Evolutionary conservation across 2,329 filamentous ascomycete genomes (phyloP).

Genomic region (Phialophora expanda): DNA sequence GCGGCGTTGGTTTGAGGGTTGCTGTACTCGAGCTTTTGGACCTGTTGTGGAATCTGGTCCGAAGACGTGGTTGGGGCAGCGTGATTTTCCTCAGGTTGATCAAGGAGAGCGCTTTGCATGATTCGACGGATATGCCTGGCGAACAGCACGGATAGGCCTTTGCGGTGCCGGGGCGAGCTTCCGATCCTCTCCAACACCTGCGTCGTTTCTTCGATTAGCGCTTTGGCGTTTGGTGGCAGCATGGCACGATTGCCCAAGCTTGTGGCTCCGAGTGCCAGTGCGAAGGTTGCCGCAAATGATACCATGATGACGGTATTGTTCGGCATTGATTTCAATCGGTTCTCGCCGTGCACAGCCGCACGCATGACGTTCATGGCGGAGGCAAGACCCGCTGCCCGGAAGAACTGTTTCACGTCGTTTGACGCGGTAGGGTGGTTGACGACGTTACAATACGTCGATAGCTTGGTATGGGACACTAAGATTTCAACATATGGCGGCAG

Average conservation of each 20-base stretch:
- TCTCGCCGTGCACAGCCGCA: constrained; percentile 73
- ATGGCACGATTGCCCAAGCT: constrained; percentile 62
- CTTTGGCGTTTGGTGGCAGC: constrained; percentile 66
- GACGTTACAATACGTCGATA: constrained; percentile 76
- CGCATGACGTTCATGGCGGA: constrained; percentile 76
- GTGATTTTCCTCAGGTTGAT: constrained; percentile 23
- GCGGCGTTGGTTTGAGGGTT: constrained; percentile 11
- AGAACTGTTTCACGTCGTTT: constrained; percentile 72
- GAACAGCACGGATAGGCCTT: constrained; percentile 68
- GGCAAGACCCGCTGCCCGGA: constrained; percentile 72
- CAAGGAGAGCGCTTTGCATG: constrained; percentile 34
- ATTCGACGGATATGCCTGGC: constrained; percentile 58
- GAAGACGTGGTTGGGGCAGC: neutral
- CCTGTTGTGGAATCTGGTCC: constrained; percentile 15
- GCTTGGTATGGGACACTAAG: constrained; percentile 71
- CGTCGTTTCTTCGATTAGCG: constrained; percentile 70
- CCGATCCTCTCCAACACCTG: constrained; percentile 72
- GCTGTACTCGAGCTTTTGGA: constrained; percentile 13
- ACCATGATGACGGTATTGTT: constrained; percentile 83
- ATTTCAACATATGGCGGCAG: constrained; percentile 78
- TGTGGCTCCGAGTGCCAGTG: constrained; percentile 64
- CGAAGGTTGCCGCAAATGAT: constrained; percentile 73
- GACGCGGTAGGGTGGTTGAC: constrained; percentile 76
- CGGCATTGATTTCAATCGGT: constrained; percentile 73
- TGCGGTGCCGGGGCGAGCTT: constrained; percentile 67